Base-by-base conservation (phyloP, 108 stramenopile genomes). In the Nitzschia inconspicua region DNA sequence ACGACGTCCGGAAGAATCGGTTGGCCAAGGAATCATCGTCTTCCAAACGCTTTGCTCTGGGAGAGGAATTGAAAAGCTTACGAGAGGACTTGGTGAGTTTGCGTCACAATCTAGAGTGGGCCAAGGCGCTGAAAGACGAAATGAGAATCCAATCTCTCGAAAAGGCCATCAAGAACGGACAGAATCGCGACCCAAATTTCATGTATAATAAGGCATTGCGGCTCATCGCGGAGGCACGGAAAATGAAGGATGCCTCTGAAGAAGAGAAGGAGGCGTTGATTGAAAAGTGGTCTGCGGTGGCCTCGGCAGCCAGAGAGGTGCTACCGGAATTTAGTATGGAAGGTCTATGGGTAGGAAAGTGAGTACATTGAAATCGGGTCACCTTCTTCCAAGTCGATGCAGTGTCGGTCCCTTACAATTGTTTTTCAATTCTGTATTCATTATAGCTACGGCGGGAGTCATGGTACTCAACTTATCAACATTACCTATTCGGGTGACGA, bases 341-440 rank as follows among this genome's bases (percentile, higher is more conserved):
- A 65, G 88, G 88, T 25, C 50, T 89, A 24, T 89, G 88, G 88
- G 85, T 90, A 35, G 88, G 88, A 57, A 83, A 85, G 89, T 89
- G 76, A 79, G 88, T 77, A 0, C 4, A 30, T 28, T n/a, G 26
- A 6, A 9, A n/a, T 23, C 4, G 11, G 25, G 13, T 44, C 23
- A 46, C 24, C 3, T 65, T 7, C 6, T 27, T 46, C 26, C 22
- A 13, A 23, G 11, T 39, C 37, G 16, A 36, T 36, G 4, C 37
- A 36, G 50, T 30, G 4, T 39, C 37, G 39, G 14, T 32, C 2
- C 4, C 11, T 57, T 36, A 42, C 56, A 34, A 23, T 10, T 25
- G 11, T 9, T 6, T 42, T 41, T 42, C 37, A 18, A 6, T 43
- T 58, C 19, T 43, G 18, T 46, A 25, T 30, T 16, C 31, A 49